phyloP scores from a whole-genome alignment of 495 filamentous ascomycete species.

The Tricharina praecox region DNA sequence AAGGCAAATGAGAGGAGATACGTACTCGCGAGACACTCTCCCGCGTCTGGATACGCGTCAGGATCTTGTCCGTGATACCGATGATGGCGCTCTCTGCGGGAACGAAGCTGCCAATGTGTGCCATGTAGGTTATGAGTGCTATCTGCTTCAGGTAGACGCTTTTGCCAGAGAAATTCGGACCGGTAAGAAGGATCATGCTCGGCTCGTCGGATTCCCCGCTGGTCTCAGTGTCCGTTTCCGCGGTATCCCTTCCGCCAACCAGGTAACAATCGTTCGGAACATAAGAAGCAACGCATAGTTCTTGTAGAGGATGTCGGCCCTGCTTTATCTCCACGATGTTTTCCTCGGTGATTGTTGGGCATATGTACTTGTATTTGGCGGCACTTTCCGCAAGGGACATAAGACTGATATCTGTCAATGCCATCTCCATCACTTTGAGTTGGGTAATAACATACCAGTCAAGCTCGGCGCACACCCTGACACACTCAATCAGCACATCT shows the following conservation, averaged over 20 bases:
- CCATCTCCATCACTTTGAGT: too few species aligned
- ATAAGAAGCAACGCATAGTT: slow-evolving; percentile 69
- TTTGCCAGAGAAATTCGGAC: slow-evolving; percentile 92
- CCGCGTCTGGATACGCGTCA: slow-evolving; percentile 72
- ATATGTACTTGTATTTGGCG: slow-evolving; percentile 49
- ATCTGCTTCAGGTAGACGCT: slow-evolving; percentile 92
- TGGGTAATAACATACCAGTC: slow-evolving; percentile 48
- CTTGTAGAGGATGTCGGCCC: slow-evolving; percentile 83
- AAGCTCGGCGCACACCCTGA: slow-evolving; percentile 68
- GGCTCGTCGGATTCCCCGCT: slow-evolving; percentile 26
- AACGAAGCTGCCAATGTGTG: slow-evolving; percentile 84
- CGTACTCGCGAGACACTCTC: slow-evolving; percentile 61
- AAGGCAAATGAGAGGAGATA: slow-evolving; percentile 3
- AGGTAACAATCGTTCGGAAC: slow-evolving; percentile 67
- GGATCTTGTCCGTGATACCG: slow-evolving; percentile 81
- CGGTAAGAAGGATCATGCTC: slow-evolving; percentile 71
- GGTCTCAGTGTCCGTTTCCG: background rate
- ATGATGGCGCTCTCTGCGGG: slow-evolving; percentile 64
- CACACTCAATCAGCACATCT: slow-evolving; percentile 44
- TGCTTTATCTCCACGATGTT: slow-evolving; percentile 63
- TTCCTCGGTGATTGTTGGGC: slow-evolving; percentile 50
- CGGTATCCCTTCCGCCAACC: slow-evolving; percentile 40
- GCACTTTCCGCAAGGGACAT: slow-evolving; percentile 69
- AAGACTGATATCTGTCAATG: slow-evolving; percentile 40
- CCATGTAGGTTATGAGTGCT: slow-evolving; percentile 84